These are phyloP conservation scores for Fallopia convolvulus DNA, from an alignment of 148 eudicot genomes.

Conservation along the genomic window DNA sequence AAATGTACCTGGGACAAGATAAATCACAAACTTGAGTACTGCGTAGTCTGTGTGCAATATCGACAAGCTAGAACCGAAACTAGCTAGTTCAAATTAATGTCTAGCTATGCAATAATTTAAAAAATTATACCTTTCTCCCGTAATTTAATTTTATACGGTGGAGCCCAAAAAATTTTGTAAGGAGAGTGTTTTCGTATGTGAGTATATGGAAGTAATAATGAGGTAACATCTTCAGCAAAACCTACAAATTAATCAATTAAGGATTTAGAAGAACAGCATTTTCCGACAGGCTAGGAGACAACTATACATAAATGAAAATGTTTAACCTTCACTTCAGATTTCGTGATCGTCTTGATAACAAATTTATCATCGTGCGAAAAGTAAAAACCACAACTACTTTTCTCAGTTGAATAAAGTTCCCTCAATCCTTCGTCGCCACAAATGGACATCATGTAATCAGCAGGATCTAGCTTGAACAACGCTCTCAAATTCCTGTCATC, in stretches of 20 bases:
- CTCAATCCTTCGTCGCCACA: conserved; percentile 92
- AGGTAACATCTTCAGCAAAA: conserved; percentile 60
- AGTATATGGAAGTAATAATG: conserved; percentile 50
- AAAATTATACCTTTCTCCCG: conserved; percentile 46
- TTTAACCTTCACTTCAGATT: conserved; percentile 60
- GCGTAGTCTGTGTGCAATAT: no score
- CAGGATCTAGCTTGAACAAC: conserved; percentile 91
- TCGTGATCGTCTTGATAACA: conserved; percentile 75
- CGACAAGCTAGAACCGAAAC: no score
- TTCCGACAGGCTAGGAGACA: no score
- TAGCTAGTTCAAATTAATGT: no score
- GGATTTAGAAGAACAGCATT: no score
- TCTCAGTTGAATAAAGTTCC: conserved; percentile 81
- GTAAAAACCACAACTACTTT: conserved; percentile 91
- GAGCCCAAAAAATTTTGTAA: conserved; percentile 87
- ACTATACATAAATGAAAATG: neutral
- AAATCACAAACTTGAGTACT: no score
- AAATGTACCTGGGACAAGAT: conserved; percentile 28
- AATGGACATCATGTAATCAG: conserved; percentile 99
- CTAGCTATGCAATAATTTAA: no score
- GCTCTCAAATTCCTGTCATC: conserved; percentile 76
- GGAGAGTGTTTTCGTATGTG: conserved; percentile 56
- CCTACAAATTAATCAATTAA: conserved; percentile 24
- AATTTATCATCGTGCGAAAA: conserved; percentile 88
- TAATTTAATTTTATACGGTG: conserved; percentile 55